Evolutionary conservation across 2,329 filamentous ascomycete genomes (phyloP).

Genomic region (Lomentospora prolificans): DNA sequence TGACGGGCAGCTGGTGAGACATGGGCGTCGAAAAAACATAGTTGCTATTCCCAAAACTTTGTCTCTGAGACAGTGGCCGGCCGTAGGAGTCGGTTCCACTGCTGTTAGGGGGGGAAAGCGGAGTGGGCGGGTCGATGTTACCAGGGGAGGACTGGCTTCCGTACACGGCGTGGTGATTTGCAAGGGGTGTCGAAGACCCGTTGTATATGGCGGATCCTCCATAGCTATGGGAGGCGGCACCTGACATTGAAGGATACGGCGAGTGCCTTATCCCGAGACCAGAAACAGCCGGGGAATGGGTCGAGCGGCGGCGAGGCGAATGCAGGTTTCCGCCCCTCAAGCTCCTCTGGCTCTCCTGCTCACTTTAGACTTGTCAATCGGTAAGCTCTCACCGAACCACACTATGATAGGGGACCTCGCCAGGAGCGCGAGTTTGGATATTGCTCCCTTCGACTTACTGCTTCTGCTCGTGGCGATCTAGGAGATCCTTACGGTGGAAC

Average conservation of each 20-base stretch:
- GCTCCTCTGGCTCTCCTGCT: neutral
- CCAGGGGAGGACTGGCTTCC: neutral
- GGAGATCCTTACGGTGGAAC: constrained; percentile 50
- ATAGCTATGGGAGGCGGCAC: neutral
- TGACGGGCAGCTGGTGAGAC: constrained; percentile 3
- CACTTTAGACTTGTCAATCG: neutral
- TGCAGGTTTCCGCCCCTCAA: constrained; percentile 13
- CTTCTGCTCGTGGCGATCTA: constrained; percentile 42
- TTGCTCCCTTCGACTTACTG: constrained; percentile 20
- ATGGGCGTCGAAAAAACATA: constrained; percentile 1
- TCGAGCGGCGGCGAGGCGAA: neutral
- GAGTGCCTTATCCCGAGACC: constrained; percentile 1
- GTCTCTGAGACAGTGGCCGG: neutral
- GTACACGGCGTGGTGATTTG: neutral
- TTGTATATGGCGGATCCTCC: neutral
- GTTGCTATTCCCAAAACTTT: neutral
- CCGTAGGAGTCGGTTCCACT: neutral
- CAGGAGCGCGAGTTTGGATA: neutral
- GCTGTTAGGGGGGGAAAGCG: neutral
- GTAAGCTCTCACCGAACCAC: constrained; percentile 3
- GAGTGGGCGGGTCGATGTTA: neutral
- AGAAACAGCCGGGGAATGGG: neutral
- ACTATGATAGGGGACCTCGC: neutral
- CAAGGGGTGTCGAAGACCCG: neutral
- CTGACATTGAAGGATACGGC: neutral